These are phyloP conservation scores for Aspergillus viridinutans DNA, from an alignment of 2,329 filamentous ascomycete genomes.

Conservation along the genomic window DNA sequence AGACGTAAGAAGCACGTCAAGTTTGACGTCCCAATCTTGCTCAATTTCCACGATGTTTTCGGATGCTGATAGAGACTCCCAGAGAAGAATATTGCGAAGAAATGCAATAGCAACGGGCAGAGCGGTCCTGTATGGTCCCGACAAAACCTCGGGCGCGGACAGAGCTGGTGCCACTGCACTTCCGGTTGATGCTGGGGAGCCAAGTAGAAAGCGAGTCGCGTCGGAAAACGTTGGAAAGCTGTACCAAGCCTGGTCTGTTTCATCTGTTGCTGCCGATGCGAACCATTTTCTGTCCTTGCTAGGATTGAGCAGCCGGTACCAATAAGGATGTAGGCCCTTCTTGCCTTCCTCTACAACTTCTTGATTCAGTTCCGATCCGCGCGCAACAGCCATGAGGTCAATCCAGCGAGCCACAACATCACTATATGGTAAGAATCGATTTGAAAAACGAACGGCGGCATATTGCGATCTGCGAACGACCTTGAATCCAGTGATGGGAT, in stretches of 20 bases:
- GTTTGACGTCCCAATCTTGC: constrained; percentile 76
- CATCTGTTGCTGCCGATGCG: constrained; percentile 49
- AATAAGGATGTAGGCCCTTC: constrained; percentile 78
- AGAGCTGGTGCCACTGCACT: constrained; percentile 32
- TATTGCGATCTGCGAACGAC: constrained; percentile 72
- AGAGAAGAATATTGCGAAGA: constrained; percentile 58
- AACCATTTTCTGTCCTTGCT: constrained; percentile 41
- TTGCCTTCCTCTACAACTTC: constrained; percentile 87
- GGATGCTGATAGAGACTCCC: constrained; percentile 50
- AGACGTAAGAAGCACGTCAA: constrained; percentile 68
- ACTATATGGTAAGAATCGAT: constrained; percentile 75
- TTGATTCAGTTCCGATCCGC: constrained; percentile 60
- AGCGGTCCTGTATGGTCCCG: constrained; percentile 42
- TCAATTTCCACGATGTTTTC: constrained; percentile 54
- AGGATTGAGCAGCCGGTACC: constrained; percentile 61
- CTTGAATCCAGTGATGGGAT: constrained; percentile 35
- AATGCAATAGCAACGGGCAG: constrained; percentile 69
- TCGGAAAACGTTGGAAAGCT: constrained; percentile 37
- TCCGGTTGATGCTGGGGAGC: constrained; percentile 15
- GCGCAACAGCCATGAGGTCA: constrained; percentile 73
- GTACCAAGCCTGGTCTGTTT: constrained; percentile 44
- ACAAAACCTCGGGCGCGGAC: constrained; percentile 26
- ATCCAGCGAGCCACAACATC: constrained; percentile 83
- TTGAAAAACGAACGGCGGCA: constrained; percentile 82
- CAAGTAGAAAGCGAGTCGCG: constrained; percentile 31